phyloP scores from a whole-genome alignment of 345 rosid species.

The Psidium guajava region DNA sequence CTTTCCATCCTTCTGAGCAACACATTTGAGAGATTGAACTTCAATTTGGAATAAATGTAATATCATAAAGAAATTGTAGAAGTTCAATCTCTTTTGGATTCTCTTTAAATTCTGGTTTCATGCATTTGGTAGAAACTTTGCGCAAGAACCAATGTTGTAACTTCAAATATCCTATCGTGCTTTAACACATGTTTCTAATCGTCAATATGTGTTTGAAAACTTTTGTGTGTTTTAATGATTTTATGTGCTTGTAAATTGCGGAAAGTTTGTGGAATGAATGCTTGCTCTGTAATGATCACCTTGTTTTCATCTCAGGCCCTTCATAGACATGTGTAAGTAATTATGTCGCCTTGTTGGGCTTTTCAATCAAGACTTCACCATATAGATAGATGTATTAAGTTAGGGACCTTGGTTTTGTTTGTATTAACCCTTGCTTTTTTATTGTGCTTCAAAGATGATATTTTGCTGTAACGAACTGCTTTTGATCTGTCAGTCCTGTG shows the following conservation, averaged over 20 bases:
- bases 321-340: not conserved
- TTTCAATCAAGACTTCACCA: not conserved
- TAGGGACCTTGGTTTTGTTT: not conserved
- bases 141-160: not conserved
- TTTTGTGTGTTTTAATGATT: not conserved
- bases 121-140: not conserved
- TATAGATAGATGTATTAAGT: not conserved
- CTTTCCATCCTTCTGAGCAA: not conserved
- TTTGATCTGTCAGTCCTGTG: slow-evolving; percentile 74
- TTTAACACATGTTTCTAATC: not conserved
- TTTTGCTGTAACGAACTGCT: not conserved
- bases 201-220: not conserved
- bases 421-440: not conserved
- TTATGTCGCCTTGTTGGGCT: not conserved
- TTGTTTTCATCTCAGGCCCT: not conserved
- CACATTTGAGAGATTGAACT: not conserved
- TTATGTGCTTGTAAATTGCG: not conserved
- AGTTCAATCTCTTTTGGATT: not conserved
- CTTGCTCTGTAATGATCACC: not conserved
- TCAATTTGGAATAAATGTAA: not conserved
- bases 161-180: not conserved
- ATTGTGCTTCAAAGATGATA: not conserved
- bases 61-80: not conserved
- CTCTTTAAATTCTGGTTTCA: not conserved
- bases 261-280: not conserved